Evolutionary conservation across 768 basidiomycete genomes (phyloP).

Genomic region (Leccinum disarticulatum): DNA sequence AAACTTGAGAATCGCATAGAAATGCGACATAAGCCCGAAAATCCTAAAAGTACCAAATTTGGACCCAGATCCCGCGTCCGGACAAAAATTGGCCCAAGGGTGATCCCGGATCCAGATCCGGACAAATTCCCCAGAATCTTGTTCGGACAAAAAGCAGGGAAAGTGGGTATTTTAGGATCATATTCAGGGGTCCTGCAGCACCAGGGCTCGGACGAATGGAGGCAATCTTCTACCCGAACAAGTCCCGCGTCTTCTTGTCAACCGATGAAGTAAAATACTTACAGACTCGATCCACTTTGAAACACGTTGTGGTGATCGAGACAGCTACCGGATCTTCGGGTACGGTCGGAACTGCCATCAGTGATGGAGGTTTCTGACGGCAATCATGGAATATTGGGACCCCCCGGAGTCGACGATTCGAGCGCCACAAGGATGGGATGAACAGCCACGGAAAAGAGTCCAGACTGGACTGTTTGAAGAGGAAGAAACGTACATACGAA

Average conservation of each 20-base stretch:
- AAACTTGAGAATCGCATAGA: no score
- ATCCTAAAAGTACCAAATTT: no score
- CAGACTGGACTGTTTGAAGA: not conserved
- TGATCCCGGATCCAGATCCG: no score
- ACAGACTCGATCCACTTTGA: constrained; percentile 5
- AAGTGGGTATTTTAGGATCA: no score
- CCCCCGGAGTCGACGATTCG: not conserved
- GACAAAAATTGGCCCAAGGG: no score
- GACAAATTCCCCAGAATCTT: no score
- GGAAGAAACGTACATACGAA: constrained; percentile 9
- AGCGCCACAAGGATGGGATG: constrained; percentile 14
- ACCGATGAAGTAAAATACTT: constrained; percentile 14
- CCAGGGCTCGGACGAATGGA: constrained; percentile 1
- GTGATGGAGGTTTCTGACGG: not conserved
- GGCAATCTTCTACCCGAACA: constrained; percentile 9
- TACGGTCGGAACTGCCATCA: not conserved
- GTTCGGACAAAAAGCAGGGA: no score
- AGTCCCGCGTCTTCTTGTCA: constrained; percentile 6
- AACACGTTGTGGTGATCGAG: not conserved
- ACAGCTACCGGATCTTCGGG: not conserved
- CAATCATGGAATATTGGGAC: constrained; percentile 11
- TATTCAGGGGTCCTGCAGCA: not conserved
- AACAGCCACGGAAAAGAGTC: constrained; percentile 9
- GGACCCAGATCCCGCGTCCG: no score
- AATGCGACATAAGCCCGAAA: no score